Base-by-base conservation (phyloP, 2,329 filamentous ascomycete genomes). In the Fusarium staphyleae region DNA sequence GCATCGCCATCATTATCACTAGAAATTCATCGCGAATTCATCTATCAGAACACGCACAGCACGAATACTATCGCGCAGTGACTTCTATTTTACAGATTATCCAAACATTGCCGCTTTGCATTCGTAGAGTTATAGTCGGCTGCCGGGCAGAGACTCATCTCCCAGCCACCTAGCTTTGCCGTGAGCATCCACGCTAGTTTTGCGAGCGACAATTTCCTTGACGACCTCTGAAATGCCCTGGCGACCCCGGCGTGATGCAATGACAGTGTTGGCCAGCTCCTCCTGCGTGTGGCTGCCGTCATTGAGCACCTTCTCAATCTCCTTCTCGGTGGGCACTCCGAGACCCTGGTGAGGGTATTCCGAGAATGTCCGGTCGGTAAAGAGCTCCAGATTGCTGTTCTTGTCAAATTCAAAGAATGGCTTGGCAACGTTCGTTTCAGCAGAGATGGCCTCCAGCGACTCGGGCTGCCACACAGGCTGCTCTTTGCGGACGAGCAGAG, bases 401-500 rank as follows among this genome's bases (percentile, higher is more conserved):
- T 79, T 73, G 32, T 75, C 70, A 19, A 80, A 75, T 33, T 76
- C 65, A 74, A 96, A 93, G 77, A 96, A 97, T 1, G 79, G 77
- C 44, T 87, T 79, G 6, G 78, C 73, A 30, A 93, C 80, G 43
- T 78, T 70, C 15, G 83, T 78, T 37, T 78, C 70, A 13, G 72
- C 69, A 13, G 79, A 73, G 47, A 96, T 84, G 30, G 88, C 86
- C n/a, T 85, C 80, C 2, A 98, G 80, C 6, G 82, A 85, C 35
- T 83, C 81, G 4, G 92, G 93, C 60, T 88, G 74, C 95, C 95
- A 99, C 56, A 81, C 77, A 1, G 93, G 90, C 16, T 79, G 79
- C 60, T 76, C 65, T 75, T 91, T 91, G 68, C 85, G 81, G 66
- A 95, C 83, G 33, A 99, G 81, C 41, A 88, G 83, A 18, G 91